Percentiles rank a stretch among this genome's conserved stretches.
These are phyloP conservation scores for Kodamaea jinghongensis DNA, from an alignment of 805 yeast species.

Conservation along the genomic window DNA sequence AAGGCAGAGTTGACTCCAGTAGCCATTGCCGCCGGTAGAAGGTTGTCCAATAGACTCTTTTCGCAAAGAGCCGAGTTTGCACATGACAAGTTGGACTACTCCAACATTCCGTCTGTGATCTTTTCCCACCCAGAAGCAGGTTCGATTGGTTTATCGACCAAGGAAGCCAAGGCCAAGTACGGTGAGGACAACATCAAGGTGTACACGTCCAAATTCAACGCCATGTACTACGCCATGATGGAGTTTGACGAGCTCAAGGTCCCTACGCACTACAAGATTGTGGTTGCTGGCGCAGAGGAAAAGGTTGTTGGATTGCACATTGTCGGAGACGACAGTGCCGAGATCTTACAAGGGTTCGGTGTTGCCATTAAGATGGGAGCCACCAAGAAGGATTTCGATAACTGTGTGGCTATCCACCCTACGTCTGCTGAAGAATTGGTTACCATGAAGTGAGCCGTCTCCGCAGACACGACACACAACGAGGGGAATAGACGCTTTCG, in stretches of 20 bases:
- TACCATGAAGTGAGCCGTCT: conserved; percentile 65
- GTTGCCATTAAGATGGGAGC: conserved; percentile 99
- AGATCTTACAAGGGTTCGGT: conserved; percentile 96
- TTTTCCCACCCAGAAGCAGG: conserved; percentile 99
- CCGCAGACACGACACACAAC: too few species aligned
- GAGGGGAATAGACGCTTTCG: too few species aligned
- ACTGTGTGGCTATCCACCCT: conserved; percentile 97
- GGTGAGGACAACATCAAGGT: conserved; percentile 79
- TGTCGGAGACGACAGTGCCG: conserved; percentile 88
- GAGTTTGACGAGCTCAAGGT: conserved; percentile 61
- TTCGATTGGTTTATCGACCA: conserved; percentile 81
- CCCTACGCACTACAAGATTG: conserved; percentile 83
- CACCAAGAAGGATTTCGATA: conserved; percentile 92
- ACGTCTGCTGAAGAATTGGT: conserved; percentile 98
- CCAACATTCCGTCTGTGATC: conserved; percentile 90
- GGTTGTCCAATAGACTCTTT: conserved; percentile 84
- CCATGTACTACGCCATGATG: conserved; percentile 91
- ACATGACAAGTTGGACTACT: conserved; percentile 78
- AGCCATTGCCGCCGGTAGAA: conserved; percentile 98
- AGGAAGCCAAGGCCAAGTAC: conserved; percentile 70
- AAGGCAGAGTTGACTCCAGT: conserved; percentile 94
- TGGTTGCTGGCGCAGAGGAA: conserved; percentile 77
- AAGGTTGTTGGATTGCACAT: conserved; percentile 94
- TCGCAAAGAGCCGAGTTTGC: conserved; percentile 68
- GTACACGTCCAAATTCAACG: conserved; percentile 78